Evolutionary conservation across 2,329 filamentous ascomycete genomes (phyloP).

Genomic region (Trichophyton rubrum): DNA sequence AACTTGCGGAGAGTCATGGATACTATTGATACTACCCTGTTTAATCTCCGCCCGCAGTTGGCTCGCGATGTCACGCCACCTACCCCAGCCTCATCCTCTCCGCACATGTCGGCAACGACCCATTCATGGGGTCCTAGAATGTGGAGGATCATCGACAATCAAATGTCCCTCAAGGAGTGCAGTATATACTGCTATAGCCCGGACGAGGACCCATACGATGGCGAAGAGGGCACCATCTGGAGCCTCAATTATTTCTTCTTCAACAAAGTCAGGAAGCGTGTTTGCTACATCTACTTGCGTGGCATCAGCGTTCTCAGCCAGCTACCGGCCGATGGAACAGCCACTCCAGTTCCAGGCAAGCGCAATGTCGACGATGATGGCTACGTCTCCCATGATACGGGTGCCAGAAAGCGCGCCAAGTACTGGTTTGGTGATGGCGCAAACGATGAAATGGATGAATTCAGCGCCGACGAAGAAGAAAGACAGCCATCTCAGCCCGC

Average conservation of each 20-base stretch:
- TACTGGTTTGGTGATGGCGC: slow-evolving; percentile 73
- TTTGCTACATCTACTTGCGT: slow-evolving; percentile 85
- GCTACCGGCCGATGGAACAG: slow-evolving; percentile 46
- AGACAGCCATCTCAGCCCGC: slow-evolving; percentile 13
- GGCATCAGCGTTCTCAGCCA: slow-evolving; percentile 61
- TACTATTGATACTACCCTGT: slow-evolving; percentile 73
- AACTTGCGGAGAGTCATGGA: slow-evolving; percentile 72
- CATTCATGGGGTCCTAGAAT: slow-evolving; percentile 76
- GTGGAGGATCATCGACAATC: slow-evolving; percentile 85
- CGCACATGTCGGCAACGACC: slow-evolving; percentile 39
- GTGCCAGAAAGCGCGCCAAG: slow-evolving; percentile 65
- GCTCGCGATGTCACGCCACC: slow-evolving; percentile 30
- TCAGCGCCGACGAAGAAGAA: slow-evolving; percentile 21
- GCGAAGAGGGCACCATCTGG: slow-evolving; percentile 91
- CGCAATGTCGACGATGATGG: slow-evolving; percentile 35
- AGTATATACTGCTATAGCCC: slow-evolving; percentile 82
- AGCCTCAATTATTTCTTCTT: slow-evolving; percentile 96
- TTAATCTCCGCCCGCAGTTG: slow-evolving; percentile 63
- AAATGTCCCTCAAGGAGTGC: slow-evolving; percentile 86
- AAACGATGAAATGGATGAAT: slow-evolving; percentile 30
- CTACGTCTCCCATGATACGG: slow-evolving; percentile 39
- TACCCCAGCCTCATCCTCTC: slow-evolving; percentile 32
- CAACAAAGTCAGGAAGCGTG: slow-evolving; percentile 80
- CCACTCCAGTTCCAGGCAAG: slow-evolving; percentile 34
- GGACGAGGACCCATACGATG: slow-evolving; percentile 79